These are phyloP conservation scores for Pseudogymnoascus pannorum DNA, from an alignment of 2,329 filamentous ascomycete genomes.

Conservation along the genomic window DNA sequence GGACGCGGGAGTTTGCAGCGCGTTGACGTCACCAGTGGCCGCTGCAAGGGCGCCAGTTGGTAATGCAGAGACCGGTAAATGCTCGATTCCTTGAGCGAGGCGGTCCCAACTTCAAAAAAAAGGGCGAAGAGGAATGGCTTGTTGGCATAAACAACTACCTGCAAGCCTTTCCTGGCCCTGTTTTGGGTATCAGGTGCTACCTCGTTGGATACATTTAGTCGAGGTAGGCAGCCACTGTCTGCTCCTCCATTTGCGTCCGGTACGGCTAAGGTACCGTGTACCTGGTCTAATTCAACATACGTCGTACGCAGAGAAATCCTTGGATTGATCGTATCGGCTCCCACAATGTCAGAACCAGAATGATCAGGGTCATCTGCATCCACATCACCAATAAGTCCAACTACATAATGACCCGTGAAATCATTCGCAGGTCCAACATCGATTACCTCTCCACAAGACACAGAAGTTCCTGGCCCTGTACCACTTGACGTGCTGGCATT, in stretches of 20 bases:
- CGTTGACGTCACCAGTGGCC: constrained; percentile 49
- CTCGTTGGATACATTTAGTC: constrained; percentile 18
- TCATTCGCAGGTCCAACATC: constrained; percentile 13
- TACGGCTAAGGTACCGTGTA: constrained; percentile 31
- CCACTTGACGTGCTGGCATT: neutral
- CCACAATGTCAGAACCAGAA: constrained; percentile 7
- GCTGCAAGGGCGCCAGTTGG: constrained; percentile 52
- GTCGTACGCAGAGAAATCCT: constrained; percentile 59
- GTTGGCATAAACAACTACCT: constrained; percentile 66
- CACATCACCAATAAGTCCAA: constrained; percentile 61
- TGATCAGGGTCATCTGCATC: constrained; percentile 34
- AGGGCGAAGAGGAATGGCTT: constrained; percentile 73
- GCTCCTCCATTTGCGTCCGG: constrained; percentile 37
- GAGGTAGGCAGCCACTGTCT: constrained; percentile 19
- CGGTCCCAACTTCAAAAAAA: constrained; percentile 57
- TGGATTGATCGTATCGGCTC: constrained; percentile 33
- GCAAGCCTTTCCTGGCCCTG: constrained; percentile 50
- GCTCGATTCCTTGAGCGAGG: constrained; percentile 47
- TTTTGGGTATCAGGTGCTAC: constrained; percentile 40
- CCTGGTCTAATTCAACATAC: constrained; percentile 53
- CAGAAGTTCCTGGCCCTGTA: neutral
- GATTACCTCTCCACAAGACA: neutral
- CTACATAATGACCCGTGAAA: constrained; percentile 48
- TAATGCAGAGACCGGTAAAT: constrained; percentile 54
- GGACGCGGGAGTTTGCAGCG: constrained; percentile 48